Conservation (phyloP, 768 basidiomycete species). For the Leccinum rimulosum region DNA sequence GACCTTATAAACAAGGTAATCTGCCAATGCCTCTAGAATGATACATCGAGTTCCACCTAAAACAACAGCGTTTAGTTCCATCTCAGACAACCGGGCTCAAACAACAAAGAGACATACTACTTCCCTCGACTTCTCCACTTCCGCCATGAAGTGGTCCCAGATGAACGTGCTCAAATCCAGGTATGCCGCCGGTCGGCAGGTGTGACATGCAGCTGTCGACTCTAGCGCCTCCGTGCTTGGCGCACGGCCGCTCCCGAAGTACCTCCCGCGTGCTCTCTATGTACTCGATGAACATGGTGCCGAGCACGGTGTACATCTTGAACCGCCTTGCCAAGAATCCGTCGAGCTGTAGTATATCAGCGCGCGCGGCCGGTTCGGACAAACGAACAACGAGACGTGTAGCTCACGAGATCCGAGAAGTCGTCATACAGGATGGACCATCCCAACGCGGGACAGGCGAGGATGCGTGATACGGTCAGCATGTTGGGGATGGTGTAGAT, state of each 20-base stretch:
- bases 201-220: slow-evolving; percentile 25
- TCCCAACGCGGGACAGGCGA: slow-evolving; percentile 88
- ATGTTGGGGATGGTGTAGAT: slow-evolving; percentile 94
- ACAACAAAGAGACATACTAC: slow-evolving; percentile 15
- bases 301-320: slow-evolving; percentile 88
- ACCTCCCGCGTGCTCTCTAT: slow-evolving; percentile 32
- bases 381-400: background rate
- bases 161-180: slow-evolving; percentile 34
- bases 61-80: slow-evolving; percentile 5
- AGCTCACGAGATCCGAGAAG: slow-evolving; percentile 84
- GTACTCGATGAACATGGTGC: slow-evolving; percentile 61
- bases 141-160: slow-evolving; percentile 28
- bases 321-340: slow-evolving; percentile 86
- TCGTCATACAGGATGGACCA: slow-evolving; percentile 84
- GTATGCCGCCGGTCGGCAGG: slow-evolving; percentile 30
- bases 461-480: slow-evolving; percentile 82
- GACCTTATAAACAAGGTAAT: too few species aligned
- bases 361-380: slow-evolving; percentile 1
- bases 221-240: slow-evolving; percentile 32
- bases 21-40: slow-evolving; percentile 17
- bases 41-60: slow-evolving; percentile 33
- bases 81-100: slow-evolving; percentile 1
- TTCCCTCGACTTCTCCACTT: slow-evolving; percentile 31
- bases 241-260: slow-evolving; percentile 31
- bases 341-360: slow-evolving; percentile 59